Percentiles rank a stretch among this genome's conserved stretches.
phyloP scores from a whole-genome alignment of 2,329 filamentous ascomycete genomes.

The Botrytis tulipae region DNA sequence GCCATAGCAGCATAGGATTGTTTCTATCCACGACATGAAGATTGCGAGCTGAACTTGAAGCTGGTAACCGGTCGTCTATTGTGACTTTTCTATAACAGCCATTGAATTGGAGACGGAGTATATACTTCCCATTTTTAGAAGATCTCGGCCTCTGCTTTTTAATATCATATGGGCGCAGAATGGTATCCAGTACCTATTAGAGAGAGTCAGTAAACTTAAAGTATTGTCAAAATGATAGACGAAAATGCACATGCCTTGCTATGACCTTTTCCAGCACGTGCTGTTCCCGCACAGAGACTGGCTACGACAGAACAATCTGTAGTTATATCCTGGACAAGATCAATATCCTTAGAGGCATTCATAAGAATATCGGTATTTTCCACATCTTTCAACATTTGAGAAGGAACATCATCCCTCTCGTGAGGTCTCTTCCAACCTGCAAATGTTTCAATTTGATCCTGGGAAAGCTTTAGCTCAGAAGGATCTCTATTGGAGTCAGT shows the following conservation, averaged over 20 bases:
- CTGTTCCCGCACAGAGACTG: slow-evolving; percentile 80
- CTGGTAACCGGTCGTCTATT: slow-evolving; percentile 84
- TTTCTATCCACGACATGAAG: slow-evolving; percentile 86
- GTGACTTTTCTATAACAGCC: slow-evolving; percentile 84
- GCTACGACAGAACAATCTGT: slow-evolving; percentile 97
- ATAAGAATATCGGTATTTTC: slow-evolving; percentile 49
- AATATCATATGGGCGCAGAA: slow-evolving; percentile 74
- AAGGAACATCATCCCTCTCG: slow-evolving; percentile 53
- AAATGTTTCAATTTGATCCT: slow-evolving; percentile 72
- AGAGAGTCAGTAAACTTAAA: slow-evolving; percentile 16
- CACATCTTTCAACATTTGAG: neutral
- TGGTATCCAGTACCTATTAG: slow-evolving; percentile 62
- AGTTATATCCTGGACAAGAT: slow-evolving; percentile 92
- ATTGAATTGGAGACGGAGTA: slow-evolving; percentile 93
- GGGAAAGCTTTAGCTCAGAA: slow-evolving; percentile 68
- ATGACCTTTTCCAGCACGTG: slow-evolving; percentile 66
- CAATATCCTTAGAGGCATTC: slow-evolving; percentile 58
- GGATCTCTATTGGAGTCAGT: slow-evolving; percentile 57
- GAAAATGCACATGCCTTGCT: slow-evolving; percentile 59
- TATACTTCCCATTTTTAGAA: slow-evolving; percentile 82
- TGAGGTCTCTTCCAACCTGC: slow-evolving; percentile 76
- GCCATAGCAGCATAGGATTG: slow-evolving; percentile 82
- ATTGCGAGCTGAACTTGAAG: slow-evolving; percentile 69
- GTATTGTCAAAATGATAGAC: neutral
- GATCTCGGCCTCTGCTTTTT: slow-evolving; percentile 55